Evolutionary conservation across 805 yeast species (phyloP).

Genomic region (Wickerhamomyces chaumierensis): DNA sequence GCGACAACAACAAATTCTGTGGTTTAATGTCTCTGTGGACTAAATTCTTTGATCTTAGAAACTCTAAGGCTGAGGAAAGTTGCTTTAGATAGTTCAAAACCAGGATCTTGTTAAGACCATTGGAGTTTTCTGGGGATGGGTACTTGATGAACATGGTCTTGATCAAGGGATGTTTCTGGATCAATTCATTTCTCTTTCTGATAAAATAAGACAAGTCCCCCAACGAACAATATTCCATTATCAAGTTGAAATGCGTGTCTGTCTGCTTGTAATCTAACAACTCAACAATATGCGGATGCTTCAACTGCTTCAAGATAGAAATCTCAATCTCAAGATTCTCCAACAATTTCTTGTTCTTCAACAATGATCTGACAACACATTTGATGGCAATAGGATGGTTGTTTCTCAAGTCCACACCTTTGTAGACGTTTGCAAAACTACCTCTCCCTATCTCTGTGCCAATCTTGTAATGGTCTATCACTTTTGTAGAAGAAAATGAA

Average conservation of each 20-base stretch:
- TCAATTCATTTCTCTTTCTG: slow-evolving; percentile 59
- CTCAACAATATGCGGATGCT: slow-evolving; percentile 89
- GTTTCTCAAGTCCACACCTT: slow-evolving; percentile 50
- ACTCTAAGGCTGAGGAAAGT: slow-evolving; percentile 71
- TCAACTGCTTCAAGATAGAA: slow-evolving; percentile 73
- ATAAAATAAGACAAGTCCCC: slow-evolving; percentile 90
- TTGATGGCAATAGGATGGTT: slow-evolving; percentile 74
- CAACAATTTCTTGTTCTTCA: slow-evolving; percentile 75
- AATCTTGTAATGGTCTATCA: slow-evolving; percentile 16
- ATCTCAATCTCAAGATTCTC: slow-evolving; percentile 92
- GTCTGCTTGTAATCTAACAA: slow-evolving; percentile 77
- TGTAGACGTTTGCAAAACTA: slow-evolving; percentile 90
- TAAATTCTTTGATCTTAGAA: slow-evolving; percentile 70
- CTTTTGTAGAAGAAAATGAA: slow-evolving; percentile 2
- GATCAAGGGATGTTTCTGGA: slow-evolving; percentile 66
- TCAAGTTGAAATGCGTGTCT: slow-evolving; percentile 65
- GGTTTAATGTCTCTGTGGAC: slow-evolving; percentile 96
- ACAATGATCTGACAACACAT: slow-evolving; percentile 70
- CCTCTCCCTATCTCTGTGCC: slow-evolving; percentile 80
- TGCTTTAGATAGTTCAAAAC: slow-evolving; percentile 83
- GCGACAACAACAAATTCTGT: slow-evolving; percentile 71
- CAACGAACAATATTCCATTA: slow-evolving; percentile 94
- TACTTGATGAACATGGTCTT: slow-evolving; percentile 66
- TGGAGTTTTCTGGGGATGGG: slow-evolving; percentile 69
- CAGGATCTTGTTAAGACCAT: slow-evolving; percentile 70